Conservation (phyloP, 306 rosid genomes). For the Trichosanthes cucumerina region DNA sequence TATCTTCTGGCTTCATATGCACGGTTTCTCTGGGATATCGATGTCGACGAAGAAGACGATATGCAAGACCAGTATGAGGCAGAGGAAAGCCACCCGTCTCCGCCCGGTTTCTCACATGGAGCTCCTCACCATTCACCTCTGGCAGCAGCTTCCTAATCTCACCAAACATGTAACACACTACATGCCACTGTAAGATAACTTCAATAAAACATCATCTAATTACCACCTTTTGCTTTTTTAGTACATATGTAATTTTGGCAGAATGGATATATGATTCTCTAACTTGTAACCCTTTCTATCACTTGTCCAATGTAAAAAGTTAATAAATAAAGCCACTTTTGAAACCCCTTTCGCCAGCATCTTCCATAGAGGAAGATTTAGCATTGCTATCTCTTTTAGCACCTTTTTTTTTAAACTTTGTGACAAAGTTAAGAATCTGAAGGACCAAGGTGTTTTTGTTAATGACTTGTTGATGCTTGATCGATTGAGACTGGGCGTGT, state of each 20-base stretch:
- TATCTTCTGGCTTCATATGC: conserved; percentile 48
- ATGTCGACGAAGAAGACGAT: conserved; percentile 42
- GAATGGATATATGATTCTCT: background rate
- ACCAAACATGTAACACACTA: background rate
- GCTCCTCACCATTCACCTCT: conserved; percentile 26
- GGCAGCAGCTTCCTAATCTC: conserved; percentile 36
- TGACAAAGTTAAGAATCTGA: background rate
- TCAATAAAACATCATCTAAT: background rate
- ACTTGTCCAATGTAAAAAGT: background rate
- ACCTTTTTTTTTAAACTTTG: background rate
- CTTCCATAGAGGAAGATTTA: background rate
- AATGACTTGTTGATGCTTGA: too few relatives aligned
- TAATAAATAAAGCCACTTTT: background rate
- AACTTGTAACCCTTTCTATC: conserved; percentile 1
- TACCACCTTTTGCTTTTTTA: background rate
- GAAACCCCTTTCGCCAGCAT: background rate
- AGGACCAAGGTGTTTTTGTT: background rate
- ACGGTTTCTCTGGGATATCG: conserved; percentile 48
- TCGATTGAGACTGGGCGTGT: background rate
- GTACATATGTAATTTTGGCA: background rate
- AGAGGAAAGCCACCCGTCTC: conserved; percentile 16
- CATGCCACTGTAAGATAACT: conserved; percentile 3
- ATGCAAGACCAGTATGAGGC: conserved; percentile 14
- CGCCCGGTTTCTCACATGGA: conserved; percentile 28
- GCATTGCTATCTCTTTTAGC: background rate